Percentiles rank a stretch among this genome's conserved stretches.
Conservation (phyloP, 441 rosid genomes). For the Metrosideros polymorpha region DNA sequence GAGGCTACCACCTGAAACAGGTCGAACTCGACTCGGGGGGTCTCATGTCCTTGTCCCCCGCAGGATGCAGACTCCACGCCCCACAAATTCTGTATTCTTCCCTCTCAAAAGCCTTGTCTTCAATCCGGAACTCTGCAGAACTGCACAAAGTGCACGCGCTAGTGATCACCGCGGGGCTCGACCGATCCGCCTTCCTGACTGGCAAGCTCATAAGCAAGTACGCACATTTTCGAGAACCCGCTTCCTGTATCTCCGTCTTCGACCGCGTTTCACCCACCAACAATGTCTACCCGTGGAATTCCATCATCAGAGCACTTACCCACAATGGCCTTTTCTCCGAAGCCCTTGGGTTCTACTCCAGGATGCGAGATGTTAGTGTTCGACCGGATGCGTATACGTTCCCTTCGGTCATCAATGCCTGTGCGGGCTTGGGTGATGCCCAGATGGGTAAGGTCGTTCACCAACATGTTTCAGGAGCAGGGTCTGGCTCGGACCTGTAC, state of each 20-base stretch:
- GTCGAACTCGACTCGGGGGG: background rate
- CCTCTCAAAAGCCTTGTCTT: conserved; percentile 31
- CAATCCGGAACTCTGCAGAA: conserved; percentile 19
- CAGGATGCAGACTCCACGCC: background rate
- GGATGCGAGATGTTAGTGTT: conserved; percentile 22
- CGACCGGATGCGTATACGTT: conserved; percentile 47
- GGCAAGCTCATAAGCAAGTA: conserved; percentile 56
- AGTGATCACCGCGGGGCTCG: conserved; percentile 34
- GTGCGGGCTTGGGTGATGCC: conserved; percentile 31
- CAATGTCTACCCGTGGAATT: conserved; percentile 56
- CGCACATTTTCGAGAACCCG: conserved; percentile 28
- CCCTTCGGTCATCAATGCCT: conserved; percentile 51
- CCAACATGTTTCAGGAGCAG: conserved; percentile 19
- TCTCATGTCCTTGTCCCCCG: background rate
- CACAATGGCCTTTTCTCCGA: conserved; percentile 29
- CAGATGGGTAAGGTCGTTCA: conserved; percentile 29
- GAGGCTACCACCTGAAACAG: background rate
- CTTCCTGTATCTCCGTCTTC: conserved; percentile 45
- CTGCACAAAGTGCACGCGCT: conserved; percentile 43
- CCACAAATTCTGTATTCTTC: conserved; percentile 9
- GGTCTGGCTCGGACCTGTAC: conserved; percentile 40
- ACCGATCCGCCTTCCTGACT: conserved; percentile 35
- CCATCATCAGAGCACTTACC: conserved; percentile 52
- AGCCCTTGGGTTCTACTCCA: conserved; percentile 35
- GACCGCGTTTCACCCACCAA: conserved; percentile 22